Evolutionary conservation across 1,284 basidiomycete species (phyloP).

Genomic region (Malassezia equina): DNA sequence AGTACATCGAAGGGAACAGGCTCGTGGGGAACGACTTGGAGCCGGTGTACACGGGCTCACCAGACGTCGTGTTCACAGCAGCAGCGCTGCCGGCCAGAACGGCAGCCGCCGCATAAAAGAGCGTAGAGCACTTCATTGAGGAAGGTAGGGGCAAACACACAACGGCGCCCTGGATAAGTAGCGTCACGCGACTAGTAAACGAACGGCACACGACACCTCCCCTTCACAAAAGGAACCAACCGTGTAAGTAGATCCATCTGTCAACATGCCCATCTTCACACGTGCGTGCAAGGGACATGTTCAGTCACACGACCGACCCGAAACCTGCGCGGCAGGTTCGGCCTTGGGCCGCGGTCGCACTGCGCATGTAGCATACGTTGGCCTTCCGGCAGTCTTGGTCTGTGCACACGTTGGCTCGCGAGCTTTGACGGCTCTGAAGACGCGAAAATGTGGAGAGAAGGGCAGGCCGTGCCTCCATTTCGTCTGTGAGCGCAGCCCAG

Average conservation of each 20-base stretch:
- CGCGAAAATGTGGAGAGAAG: neutral
- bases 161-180: too few species aligned
- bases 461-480: constrained; percentile 14
- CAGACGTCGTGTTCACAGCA: constrained; percentile 12
- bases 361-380: constrained; percentile 68
- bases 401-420: constrained; percentile 50
- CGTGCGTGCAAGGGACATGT: neutral
- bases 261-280: neutral
- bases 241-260: neutral
- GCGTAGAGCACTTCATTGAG: neutral
- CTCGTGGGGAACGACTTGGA: constrained; percentile 40
- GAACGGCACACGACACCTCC: neutral
- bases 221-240: neutral
- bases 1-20: constrained; percentile 34
- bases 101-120: neutral
- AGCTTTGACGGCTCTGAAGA: neutral
- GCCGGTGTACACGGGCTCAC: constrained; percentile 34
- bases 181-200: too few species aligned
- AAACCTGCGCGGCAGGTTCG: constrained; percentile 53
- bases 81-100: neutral
- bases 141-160: neutral
- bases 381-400: constrained; percentile 56
- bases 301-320: neutral
- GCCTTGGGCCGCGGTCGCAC: constrained; percentile 56
- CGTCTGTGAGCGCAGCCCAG: constrained; percentile 69